Evolutionary conservation across 441 rosid genomes (phyloP), one percentile per base, ranked within the genome.

Genomic region (Aquilaria agallochum): DNA sequence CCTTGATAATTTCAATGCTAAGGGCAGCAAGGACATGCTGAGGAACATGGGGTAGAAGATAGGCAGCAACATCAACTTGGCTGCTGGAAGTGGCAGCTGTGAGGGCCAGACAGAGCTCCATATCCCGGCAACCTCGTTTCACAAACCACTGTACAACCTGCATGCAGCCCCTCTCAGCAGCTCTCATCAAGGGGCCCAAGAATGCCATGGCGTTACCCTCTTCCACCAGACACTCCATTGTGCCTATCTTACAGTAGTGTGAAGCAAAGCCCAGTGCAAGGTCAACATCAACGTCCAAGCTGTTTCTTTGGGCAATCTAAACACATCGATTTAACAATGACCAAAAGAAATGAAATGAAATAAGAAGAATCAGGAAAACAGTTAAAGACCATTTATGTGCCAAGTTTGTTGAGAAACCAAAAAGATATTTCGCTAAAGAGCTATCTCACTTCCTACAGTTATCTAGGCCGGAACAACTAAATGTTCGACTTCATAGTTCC

Each of bases 171-270:
- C 95, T 80, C 82, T 92, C 96, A 1, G 96, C 90, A 50, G 96
- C 96, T 79, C 98, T 89, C 96, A 92, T 83, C 68, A 92, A 72
- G 2, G 96, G 96, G 20, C 96, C 95, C 74, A 92, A 67, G 72
- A 92, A 92, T 31, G 95, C 87, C 66, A 84, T 82, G 48, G 96
- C 96, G 48, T 92, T 79, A 53, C 98, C 98, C 69, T 92, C 98
- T 76, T 89, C 98, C 64, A 89, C 98, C 20, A 92, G 84, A 70
- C 98, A 92, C 72, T 89, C 95, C 98, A 92, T 92, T 4, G 98
- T 89, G 50, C 87, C 88, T 8, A 92, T 84, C 75, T 92, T 92
- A 73, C 96, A 76, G 58, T 89, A 92, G 72, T 89, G 96, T 7
- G 96, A 84, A 31, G 98, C 98, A 65, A 89, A 92, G 42, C 98